These are phyloP conservation scores for Cornus florida DNA, from an alignment of 148 eudicot genomes.

Conservation along the genomic window DNA sequence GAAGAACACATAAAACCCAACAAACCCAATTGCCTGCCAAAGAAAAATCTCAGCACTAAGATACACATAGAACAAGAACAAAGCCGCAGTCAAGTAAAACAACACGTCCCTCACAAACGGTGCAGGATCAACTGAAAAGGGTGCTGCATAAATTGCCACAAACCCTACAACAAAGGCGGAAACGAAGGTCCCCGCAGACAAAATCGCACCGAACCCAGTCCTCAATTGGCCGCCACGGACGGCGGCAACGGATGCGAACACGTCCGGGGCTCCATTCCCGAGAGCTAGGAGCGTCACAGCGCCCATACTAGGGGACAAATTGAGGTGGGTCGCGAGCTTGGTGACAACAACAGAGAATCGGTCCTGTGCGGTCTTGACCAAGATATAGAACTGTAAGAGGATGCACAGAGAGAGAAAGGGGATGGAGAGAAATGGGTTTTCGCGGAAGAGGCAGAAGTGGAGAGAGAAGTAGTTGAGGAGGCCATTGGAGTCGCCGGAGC, in stretches of 20 bases:
- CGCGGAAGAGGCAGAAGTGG: slow-evolving; percentile 53
- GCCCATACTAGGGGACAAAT: slow-evolving; percentile 73
- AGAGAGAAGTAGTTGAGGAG: slow-evolving; percentile 55
- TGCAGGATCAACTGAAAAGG: slow-evolving; percentile 67
- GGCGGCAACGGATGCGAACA: slow-evolving; percentile 84
- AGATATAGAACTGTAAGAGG: slow-evolving; percentile 67
- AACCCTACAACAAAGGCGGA: slow-evolving; percentile 84
- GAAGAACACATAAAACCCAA: slow-evolving; percentile 78
- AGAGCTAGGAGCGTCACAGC: slow-evolving; percentile 86
- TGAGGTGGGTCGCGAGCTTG: slow-evolving; percentile 47
- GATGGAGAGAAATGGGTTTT: slow-evolving; percentile 41
- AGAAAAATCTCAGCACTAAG: slow-evolving; percentile 83
- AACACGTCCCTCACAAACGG: slow-evolving; percentile 77
- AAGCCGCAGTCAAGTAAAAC: slow-evolving; percentile 75
- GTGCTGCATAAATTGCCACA: slow-evolving; percentile 81
- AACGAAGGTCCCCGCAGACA: slow-evolving; percentile 89
- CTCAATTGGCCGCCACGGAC: slow-evolving; percentile 50
- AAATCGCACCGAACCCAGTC: slow-evolving; percentile 81
- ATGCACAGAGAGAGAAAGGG: slow-evolving; percentile 53
- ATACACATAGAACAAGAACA: slow-evolving; percentile 79
- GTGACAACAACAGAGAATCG: slow-evolving; percentile 71
- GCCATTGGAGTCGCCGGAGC: slow-evolving; percentile 28
- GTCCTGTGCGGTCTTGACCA: slow-evolving; percentile 69
- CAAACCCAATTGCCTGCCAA: slow-evolving; percentile 97
- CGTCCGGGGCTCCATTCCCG: slow-evolving; percentile 96